Percentiles rank a stretch among this genome's conserved stretches.
These are phyloP conservation scores for Pneumocystis jirovecii DNA, from an alignment of 1,139 yeast species.

Conservation along the genomic window DNA sequence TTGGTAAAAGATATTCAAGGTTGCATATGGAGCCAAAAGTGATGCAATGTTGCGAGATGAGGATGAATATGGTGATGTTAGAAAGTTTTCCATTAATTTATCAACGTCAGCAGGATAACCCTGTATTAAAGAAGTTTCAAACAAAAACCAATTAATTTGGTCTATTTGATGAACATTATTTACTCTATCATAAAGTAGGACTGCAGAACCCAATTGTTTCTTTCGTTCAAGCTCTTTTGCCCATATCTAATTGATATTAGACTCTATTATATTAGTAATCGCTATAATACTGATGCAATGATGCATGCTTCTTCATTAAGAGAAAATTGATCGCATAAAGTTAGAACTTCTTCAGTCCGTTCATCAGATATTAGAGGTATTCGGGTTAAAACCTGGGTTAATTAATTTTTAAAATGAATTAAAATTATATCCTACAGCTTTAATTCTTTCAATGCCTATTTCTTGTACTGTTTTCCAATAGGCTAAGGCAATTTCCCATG, in stretches of 20 bases:
- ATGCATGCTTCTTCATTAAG: not conserved
- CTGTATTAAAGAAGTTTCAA: not conserved
- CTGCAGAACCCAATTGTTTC: not conserved
- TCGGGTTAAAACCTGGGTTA: not conserved
- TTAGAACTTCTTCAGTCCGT: not conserved
- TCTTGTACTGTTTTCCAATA: not conserved
- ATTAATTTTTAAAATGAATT: not conserved
- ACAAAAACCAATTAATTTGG: not conserved
- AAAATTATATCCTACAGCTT: not conserved
- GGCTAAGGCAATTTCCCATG: not conserved
- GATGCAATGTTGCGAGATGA: not conserved
- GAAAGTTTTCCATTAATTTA: not conserved
- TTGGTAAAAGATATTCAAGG: not conserved
- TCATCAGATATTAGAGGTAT: not conserved
- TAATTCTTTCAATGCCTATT: not conserved
- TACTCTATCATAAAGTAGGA: not conserved
- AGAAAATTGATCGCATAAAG: not conserved
- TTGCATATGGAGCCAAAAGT: conserved; percentile 1
- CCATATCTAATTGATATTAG: not conserved
- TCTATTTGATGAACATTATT: not conserved
- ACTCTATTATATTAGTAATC: not conserved
- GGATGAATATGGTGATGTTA: not conserved
- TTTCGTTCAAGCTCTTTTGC: conserved; percentile 1
- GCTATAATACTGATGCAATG: not conserved
- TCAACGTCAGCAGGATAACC: not conserved